phyloP scores from a whole-genome alignment of 139 green algal species.

The Raphidocelis subcapitata region DNA sequence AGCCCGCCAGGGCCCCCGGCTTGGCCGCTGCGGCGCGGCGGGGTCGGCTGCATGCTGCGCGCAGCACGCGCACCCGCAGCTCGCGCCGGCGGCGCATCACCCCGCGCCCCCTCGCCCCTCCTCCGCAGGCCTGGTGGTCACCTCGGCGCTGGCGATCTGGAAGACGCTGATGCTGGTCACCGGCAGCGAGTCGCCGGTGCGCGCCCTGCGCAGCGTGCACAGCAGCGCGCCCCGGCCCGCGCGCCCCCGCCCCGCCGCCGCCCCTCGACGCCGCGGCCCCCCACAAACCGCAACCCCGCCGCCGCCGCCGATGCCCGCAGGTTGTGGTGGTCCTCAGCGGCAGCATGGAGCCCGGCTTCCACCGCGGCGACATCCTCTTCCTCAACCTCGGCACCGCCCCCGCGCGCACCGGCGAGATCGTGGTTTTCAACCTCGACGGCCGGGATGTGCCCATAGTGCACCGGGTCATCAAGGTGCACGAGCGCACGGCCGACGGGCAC shows the following conservation, averaged over 20 bases:
- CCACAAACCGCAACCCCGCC: too few species aligned
- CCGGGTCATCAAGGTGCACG: slow-evolving; percentile 87
- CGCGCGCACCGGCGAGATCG: slow-evolving; percentile 40
- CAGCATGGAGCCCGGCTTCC: slow-evolving; percentile 98
- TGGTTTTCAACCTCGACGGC: slow-evolving; percentile 93
- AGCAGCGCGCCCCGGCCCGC: background rate
- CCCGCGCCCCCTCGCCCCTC: background rate
- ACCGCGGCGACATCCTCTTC: slow-evolving; percentile 97
- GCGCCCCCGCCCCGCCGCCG: background rate
- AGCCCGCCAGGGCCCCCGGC: too few species aligned
- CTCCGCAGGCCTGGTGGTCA: slow-evolving; percentile 91
- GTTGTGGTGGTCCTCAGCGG: slow-evolving; percentile 97
- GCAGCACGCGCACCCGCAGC: background rate
- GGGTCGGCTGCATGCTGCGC: background rate
- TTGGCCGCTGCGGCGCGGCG: too few species aligned
- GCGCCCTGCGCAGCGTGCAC: slow-evolving; percentile 4
- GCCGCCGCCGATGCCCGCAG: too few species aligned
- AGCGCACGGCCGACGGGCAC: slow-evolving; percentile 39
- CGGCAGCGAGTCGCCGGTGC: slow-evolving; percentile 90
- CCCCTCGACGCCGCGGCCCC: too few species aligned
- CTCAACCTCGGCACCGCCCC: slow-evolving; percentile 78
- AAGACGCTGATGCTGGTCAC: slow-evolving; percentile 94
- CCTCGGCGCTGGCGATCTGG: slow-evolving; percentile 97
- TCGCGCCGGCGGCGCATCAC: background rate
- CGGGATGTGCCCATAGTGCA: slow-evolving; percentile 98